Evolutionary conservation across 2,329 filamentous ascomycete genomes (phyloP), one percentile per base, ranked within the genome.

Genomic region (Botrytis hyacinthi): DNA sequence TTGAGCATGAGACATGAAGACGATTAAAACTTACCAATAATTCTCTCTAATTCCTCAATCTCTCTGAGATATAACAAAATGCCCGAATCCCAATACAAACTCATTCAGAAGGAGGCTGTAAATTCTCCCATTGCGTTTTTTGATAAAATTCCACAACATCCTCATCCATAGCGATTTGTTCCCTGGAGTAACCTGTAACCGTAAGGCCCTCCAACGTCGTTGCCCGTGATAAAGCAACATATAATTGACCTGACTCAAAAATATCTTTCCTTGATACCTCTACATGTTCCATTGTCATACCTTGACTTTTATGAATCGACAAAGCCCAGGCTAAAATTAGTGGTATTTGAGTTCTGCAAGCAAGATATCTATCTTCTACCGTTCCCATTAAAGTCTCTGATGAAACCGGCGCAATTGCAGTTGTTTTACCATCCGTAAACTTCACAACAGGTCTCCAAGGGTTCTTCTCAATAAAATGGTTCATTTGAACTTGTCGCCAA

Each of bases 221-320:
- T 0, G 76, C 78, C 37, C 79, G 73, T 0, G 78, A 79, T 22
- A 80, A 48, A 1, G 76, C 79, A 40, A 79, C 78, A 71, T 80
- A 80, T 6, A 79, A 48, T 54, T 80, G 78, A 0, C 78, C 79
- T 1, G 70, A 60, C 44, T 80, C 78, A 63, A 80, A 80, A 12
- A 80, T 76, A 71, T 79, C 72, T 1, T 74, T 68, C 7, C 74
- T 75, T 1, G 76, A 78, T 3, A 80, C 78, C 62, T 79, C 76
- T 3, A 80, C 76, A 68, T 75, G 73, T 6, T 79, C 70, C 9
- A 80, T 66, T 0, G 95, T 98, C 82, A 98, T 95, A 1, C 95
- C 95, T 81, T 98, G 95, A 0, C 95, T 95, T 83, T 98, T 98
- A 85, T 99, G 96, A 73, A 99, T 98, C 1, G 94, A 97, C 46